These are phyloP conservation scores for Colletotrichum sp. DNA, from an alignment of 2,329 filamentous ascomycete species.

Conservation along the genomic window DNA sequence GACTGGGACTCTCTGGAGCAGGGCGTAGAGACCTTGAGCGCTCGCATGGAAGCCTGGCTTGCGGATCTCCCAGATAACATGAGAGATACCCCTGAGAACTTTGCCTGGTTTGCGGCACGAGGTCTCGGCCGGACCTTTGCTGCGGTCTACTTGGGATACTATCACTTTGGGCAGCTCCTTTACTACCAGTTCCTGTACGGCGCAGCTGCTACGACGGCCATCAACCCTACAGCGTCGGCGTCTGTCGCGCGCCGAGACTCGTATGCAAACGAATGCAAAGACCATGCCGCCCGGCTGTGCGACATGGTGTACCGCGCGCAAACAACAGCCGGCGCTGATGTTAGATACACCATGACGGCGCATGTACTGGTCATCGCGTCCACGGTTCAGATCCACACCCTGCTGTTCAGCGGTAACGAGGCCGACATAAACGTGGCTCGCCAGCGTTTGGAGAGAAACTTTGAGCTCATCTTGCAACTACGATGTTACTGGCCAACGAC, in stretches of 20 bases:
- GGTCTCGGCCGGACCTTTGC: slow-evolving; percentile 47
- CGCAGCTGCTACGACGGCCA: slow-evolving; percentile 21
- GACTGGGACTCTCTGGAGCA: slow-evolving; percentile 30
- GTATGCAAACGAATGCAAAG: slow-evolving; percentile 42
- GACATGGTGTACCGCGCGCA: slow-evolving; percentile 43
- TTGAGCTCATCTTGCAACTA: slow-evolving; percentile 43
- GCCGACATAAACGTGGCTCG: slow-evolving; percentile 36
- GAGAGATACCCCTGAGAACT: slow-evolving; percentile 41
- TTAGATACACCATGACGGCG: slow-evolving; percentile 46
- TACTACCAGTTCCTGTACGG: slow-evolving; percentile 47
- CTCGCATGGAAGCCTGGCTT: slow-evolving; percentile 38
- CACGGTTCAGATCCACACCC: slow-evolving; percentile 48
- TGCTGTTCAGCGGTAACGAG: slow-evolving; percentile 43
- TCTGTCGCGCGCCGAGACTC: slow-evolving; percentile 27
- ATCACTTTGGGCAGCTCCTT: slow-evolving; percentile 50
- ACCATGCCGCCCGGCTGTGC: slow-evolving; percentile 41
- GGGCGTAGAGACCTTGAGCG: slow-evolving; percentile 31
- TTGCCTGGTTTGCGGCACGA: slow-evolving; percentile 35
- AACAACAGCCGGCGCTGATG: slow-evolving; percentile 38
- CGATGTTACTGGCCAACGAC: slow-evolving; percentile 44
- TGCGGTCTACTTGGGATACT: slow-evolving; percentile 49
- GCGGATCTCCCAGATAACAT: slow-evolving; percentile 36
- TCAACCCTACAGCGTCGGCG: slow-evolving; percentile 5
- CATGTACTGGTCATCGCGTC: slow-evolving; percentile 51
- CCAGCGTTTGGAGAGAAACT: slow-evolving; percentile 44